Evolutionary conservation across 352 stramenopile genomes (phyloP).

Genomic region (Globisporangium abappressorium): DNA sequence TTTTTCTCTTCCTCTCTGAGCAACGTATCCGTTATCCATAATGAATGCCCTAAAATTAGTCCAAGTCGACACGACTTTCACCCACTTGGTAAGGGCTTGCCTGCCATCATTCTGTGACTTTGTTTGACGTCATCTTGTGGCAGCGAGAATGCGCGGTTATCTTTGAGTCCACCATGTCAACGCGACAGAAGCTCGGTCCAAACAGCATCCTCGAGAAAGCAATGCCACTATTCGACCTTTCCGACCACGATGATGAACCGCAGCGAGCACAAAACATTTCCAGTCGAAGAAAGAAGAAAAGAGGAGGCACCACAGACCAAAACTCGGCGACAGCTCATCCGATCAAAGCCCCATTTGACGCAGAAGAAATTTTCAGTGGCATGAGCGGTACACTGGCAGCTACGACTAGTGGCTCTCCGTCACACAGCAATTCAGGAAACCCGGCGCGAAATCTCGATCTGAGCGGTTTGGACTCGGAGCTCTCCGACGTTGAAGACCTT

Average conservation of each 20-base stretch:
- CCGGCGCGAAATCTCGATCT: neutral
- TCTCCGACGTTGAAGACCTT: slow-evolving; percentile 11
- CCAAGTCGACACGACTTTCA: neutral
- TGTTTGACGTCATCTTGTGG: neutral
- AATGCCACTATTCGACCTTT: slow-evolving; percentile 38
- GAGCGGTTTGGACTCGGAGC: slow-evolving; percentile 10
- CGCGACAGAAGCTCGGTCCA: slow-evolving; percentile 18
- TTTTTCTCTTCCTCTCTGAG: neutral
- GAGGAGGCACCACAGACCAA: neutral
- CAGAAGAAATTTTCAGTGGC: slow-evolving; percentile 11
- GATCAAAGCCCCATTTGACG: slow-evolving; percentile 1
- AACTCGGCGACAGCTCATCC: neutral
- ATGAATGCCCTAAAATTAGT: slow-evolving; percentile 3
- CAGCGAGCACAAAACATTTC: slow-evolving; percentile 8
- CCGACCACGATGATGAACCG: slow-evolving; percentile 9
- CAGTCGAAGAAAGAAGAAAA: slow-evolving; percentile 21
- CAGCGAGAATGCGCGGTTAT: neutral
- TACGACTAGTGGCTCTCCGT: neutral
- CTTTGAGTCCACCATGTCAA: slow-evolving; percentile 1
- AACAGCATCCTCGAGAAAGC: slow-evolving; percentile 28
- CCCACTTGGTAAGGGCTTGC: neutral
- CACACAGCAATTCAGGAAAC: neutral
- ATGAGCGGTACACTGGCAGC: neutral
- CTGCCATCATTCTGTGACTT: neutral
- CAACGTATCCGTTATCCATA: neutral